Percentiles rank a stretch among this genome's conserved stretches.
Evolutionary conservation across 345 rosid genomes (phyloP).

Genomic region (Eucalyptus marginata): DNA sequence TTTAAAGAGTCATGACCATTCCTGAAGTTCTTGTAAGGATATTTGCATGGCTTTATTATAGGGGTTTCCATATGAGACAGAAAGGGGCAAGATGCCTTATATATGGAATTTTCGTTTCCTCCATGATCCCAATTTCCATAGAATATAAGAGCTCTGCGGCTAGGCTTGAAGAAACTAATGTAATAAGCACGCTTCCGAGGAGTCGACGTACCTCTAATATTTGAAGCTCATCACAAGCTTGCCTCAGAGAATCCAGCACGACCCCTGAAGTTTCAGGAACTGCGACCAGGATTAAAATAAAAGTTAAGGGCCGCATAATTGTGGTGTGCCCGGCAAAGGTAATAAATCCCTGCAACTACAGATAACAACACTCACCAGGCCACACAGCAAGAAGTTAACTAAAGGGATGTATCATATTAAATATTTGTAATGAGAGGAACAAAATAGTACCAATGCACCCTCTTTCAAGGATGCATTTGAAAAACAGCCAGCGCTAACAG

Average conservation of each 20-base stretch:
- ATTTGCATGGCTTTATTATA: background rate
- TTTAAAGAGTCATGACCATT: background rate
- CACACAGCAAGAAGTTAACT: background rate
- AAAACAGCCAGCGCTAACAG: background rate
- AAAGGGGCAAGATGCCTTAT: background rate
- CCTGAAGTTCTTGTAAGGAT: background rate
- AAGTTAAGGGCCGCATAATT: background rate
- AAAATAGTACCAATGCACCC: background rate
- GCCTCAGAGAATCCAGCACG: slow-evolving; percentile 68
- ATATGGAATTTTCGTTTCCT: background rate
- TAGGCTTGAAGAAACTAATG: background rate
- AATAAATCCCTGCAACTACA: background rate
- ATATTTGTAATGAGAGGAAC: background rate
- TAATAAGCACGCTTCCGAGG: background rate
- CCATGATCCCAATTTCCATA: background rate
- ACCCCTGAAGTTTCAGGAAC: slow-evolving; percentile 49
- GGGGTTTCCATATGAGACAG: background rate
- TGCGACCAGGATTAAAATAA: background rate
- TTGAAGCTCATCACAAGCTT: slow-evolving; percentile 76
- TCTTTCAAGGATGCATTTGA: background rate
- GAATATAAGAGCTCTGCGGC: background rate
- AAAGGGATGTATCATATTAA: background rate
- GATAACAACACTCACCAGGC: background rate
- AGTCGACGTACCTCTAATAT: slow-evolving; percentile 56
- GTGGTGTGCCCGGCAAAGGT: background rate